Evolutionary conservation across 495 filamentous ascomycete species (phyloP).

Genomic region (Aspergillus baeticus): DNA sequence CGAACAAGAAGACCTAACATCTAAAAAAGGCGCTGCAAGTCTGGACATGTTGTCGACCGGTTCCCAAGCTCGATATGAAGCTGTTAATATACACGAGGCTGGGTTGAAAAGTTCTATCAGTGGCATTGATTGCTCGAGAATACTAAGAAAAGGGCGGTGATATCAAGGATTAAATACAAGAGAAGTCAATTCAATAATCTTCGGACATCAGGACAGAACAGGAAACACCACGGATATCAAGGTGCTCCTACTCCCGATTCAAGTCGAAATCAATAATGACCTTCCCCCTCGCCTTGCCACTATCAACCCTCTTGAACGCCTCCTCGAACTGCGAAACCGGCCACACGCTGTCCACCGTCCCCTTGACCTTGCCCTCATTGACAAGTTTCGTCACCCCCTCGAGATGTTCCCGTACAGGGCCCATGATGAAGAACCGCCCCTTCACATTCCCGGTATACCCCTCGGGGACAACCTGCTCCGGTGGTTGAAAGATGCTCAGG

Average conservation of each 20-base stretch:
- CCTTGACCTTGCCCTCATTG: slow-evolving; percentile 37
- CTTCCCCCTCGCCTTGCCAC: slow-evolving; percentile 41
- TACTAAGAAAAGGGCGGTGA: too few relatives aligned
- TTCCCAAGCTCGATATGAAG: too few relatives aligned
- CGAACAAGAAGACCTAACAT: too few relatives aligned
- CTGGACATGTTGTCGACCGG: too few relatives aligned
- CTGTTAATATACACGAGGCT: too few relatives aligned
- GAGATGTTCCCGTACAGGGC: slow-evolving; percentile 39
- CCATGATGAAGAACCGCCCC: slow-evolving; percentile 46
- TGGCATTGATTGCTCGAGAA: too few relatives aligned
- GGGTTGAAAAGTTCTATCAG: too few relatives aligned
- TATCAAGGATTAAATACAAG: too few relatives aligned
- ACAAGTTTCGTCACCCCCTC: slow-evolving; percentile 40
- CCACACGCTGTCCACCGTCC: slow-evolving; percentile 49
- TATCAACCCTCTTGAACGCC: slow-evolving; percentile 44
- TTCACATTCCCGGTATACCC: slow-evolving; percentile 28
- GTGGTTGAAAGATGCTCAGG: slow-evolving; percentile 52
- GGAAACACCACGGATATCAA: too few relatives aligned
- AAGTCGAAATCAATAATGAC: slow-evolving; percentile 36
- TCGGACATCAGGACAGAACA: too few relatives aligned
- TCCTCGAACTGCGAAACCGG: slow-evolving; percentile 42
- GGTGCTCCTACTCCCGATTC: neutral
- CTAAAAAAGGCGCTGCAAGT: too few relatives aligned
- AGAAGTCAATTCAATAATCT: too few relatives aligned
- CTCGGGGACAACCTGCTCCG: slow-evolving; percentile 40